A percentile compares a stretch with the other conserved stretches of the same genome.
Conservation (phyloP, 345 rosid genomes). For the Pistacia integerrima region DNA sequence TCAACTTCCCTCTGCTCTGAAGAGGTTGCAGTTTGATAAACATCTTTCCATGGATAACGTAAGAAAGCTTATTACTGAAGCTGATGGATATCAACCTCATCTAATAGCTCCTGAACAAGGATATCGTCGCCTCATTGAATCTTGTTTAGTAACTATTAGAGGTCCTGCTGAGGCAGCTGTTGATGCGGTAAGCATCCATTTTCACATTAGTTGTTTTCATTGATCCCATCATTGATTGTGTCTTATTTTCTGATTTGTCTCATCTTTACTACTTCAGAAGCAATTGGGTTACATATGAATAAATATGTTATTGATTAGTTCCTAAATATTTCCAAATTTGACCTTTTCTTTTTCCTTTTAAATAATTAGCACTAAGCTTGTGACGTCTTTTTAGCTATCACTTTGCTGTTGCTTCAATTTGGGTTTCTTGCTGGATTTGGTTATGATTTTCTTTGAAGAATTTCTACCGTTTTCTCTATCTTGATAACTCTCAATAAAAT, state of each 20-base stretch:
- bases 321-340: background rate
- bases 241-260: background rate
- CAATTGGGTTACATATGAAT: background rate
- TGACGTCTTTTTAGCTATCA: background rate
- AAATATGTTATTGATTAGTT: background rate
- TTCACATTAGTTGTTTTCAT: background rate
- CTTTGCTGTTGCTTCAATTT: background rate
- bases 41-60: conserved; percentile 89
- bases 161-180: conserved; percentile 99
- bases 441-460: background rate
- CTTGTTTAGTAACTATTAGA: conserved; percentile 74
- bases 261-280: background rate
- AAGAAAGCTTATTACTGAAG: conserved; percentile 86
- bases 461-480: background rate
- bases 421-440: background rate
- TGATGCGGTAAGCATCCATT: conserved; percentile 60
- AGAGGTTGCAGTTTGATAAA: conserved; percentile 92
- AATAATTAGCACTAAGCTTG: background rate
- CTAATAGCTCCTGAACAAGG: conserved; percentile 98
- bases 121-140: conserved; percentile 92
- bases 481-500: background rate
- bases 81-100: conserved; percentile 99
- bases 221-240: background rate
- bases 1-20: conserved; percentile 87
- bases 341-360: background rate